Percentiles rank a stretch among this genome's conserved stretches.
Conservation (phyloP, 2,329 filamentous ascomycete genomes). For the Colletotrichum graminicola region DNA sequence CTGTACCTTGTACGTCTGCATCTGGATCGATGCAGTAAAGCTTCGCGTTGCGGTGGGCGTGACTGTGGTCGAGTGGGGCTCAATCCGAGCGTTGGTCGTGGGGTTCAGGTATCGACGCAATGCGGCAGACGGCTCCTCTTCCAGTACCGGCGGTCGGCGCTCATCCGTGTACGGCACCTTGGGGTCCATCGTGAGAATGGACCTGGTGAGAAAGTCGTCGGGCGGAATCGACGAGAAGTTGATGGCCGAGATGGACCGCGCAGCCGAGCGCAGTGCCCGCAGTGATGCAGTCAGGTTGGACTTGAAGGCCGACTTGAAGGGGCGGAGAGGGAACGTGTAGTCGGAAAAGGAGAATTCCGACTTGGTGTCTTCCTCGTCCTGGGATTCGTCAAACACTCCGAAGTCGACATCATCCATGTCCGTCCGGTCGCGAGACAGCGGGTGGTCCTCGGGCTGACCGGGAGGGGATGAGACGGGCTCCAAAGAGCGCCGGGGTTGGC, state of each 20-base stretch:
- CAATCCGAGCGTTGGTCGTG: conserved; percentile 63
- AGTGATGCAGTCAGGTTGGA: conserved; percentile 77
- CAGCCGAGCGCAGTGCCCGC: conserved; percentile 72
- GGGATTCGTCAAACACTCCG: conserved; percentile 44
- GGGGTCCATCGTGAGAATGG: conserved; percentile 75
- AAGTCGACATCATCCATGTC: conserved; percentile 63
- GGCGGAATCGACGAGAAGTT: conserved; percentile 74
- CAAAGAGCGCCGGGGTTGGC: conserved; percentile 61
- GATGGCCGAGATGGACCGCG: conserved; percentile 72
- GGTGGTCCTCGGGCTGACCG: conserved; percentile 65
- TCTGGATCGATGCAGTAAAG: conserved; percentile 77
- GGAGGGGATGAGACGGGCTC: conserved; percentile 69
- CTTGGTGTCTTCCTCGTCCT: conserved; percentile 50
- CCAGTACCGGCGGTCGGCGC: conserved; percentile 71
- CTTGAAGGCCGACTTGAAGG: conserved; percentile 72
- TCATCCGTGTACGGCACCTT: conserved; percentile 76
- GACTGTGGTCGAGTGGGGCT: conserved; percentile 52
- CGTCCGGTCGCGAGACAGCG: conserved; percentile 62
- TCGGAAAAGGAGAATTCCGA: conserved; percentile 48
- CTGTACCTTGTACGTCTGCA: conserved; percentile 77
- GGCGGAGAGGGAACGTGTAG: conserved; percentile 57
- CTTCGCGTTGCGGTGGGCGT: conserved; percentile 49
- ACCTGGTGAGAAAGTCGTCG: conserved; percentile 75
- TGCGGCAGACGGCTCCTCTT: conserved; percentile 74
- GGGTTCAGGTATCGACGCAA: conserved; percentile 77